Conservation (phyloP, 495 filamentous ascomycete genomes). For the Penicillium antarcticum region DNA sequence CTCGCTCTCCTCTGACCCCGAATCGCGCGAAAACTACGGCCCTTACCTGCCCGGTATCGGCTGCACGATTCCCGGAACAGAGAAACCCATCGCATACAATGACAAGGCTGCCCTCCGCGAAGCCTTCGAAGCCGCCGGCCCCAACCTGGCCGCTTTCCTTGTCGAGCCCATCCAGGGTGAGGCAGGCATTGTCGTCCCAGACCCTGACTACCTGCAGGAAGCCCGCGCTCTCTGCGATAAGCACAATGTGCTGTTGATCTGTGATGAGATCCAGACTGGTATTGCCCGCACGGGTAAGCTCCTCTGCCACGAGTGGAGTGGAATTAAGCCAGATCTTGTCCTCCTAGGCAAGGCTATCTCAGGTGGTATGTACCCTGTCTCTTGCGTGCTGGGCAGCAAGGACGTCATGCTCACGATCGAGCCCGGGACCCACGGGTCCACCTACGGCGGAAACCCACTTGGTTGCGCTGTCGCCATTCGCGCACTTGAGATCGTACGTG, state of each 20-base stretch:
- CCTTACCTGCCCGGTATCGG: conserved; percentile 90
- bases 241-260: conserved; percentile 92
- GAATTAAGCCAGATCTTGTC: conserved; percentile 92
- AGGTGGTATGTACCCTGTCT: conserved; percentile 98
- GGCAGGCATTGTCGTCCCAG: conserved; percentile 93
- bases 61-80: conserved; percentile 71
- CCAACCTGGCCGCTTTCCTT: conserved; percentile 87
- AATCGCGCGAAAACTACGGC: conserved; percentile 95
- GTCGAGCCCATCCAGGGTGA: conserved; percentile 98
- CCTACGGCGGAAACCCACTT: conserved; percentile 97
- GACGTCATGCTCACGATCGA: conserved; percentile 98
- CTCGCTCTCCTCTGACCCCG: conserved; percentile 89
- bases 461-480: conserved; percentile 94
- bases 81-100: conserved; percentile 79
- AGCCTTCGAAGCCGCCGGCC: conserved; percentile 74
- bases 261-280: conserved; percentile 97
- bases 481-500: conserved; percentile 89
- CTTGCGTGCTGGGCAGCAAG: conserved; percentile 82
- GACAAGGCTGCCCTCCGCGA: conserved; percentile 76
- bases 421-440: conserved; percentile 93
- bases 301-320: conserved; percentile 90
- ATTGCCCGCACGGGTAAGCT: conserved; percentile 93
- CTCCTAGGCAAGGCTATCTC: conserved; percentile 96
- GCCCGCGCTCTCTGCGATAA: conserved; percentile 87
- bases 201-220: conserved; percentile 79